Evolutionary conservation across 2,329 filamentous ascomycete species (phyloP).

Genomic region (Mollisia scopiformis): DNA sequence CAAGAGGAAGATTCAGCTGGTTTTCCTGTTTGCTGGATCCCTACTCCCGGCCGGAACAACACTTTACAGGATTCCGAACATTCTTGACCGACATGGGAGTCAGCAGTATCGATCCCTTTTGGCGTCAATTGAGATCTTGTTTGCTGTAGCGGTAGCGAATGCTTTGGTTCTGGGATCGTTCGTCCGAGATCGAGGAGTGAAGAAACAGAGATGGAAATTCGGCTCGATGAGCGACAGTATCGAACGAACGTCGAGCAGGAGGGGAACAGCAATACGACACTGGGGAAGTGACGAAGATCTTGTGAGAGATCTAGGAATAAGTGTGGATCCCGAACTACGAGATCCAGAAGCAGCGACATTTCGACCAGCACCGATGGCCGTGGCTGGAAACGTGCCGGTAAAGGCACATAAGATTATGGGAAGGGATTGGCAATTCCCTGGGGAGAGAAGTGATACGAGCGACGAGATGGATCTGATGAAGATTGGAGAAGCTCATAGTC

Average conservation of each 20-base stretch:
- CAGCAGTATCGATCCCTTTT: constrained; percentile 89
- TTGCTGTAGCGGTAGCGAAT: constrained; percentile 86
- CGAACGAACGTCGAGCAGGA: constrained; percentile 46
- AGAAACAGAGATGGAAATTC: constrained; percentile 82
- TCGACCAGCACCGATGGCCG: constrained; percentile 37
- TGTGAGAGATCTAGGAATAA: constrained; percentile 77
- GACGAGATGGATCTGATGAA: constrained; percentile 48
- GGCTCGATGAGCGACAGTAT: constrained; percentile 64
- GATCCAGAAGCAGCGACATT: constrained; percentile 31
- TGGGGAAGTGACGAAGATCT: constrained; percentile 94
- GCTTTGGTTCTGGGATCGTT: constrained; percentile 90
- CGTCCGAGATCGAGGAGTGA: constrained; percentile 84
- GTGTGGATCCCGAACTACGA: constrained; percentile 58
- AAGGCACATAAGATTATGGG: constrained; percentile 24
- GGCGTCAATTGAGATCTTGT: constrained; percentile 88
- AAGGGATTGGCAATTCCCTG: constrained; percentile 35
- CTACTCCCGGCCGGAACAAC: constrained; percentile 79
- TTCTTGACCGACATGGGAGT: constrained; percentile 69
- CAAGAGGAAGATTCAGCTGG: constrained; percentile 79
- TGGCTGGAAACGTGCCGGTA: constrained; percentile 28
- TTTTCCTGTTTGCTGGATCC: constrained; percentile 83
- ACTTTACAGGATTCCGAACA: constrained; percentile 77
- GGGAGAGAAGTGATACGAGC: constrained; percentile 30
- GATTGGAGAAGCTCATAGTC: constrained; percentile 22
- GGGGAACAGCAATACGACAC: constrained; percentile 58